Conservation (phyloP, 441 rosid species). For the Geranium incanum region DNA sequence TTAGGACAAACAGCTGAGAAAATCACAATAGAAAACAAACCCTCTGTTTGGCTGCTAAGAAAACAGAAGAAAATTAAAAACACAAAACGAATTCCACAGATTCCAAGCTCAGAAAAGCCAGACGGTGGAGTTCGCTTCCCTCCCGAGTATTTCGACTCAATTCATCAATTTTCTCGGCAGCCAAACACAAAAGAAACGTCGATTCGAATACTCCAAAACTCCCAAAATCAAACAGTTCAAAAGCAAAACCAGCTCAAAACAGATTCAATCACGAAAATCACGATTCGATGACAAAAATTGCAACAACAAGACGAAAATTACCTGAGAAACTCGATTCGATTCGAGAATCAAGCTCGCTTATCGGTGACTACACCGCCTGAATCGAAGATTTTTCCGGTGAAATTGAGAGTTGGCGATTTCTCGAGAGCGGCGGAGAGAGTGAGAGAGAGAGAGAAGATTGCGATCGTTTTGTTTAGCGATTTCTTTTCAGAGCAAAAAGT, state of each 20-base stretch:
- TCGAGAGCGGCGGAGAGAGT: background rate
- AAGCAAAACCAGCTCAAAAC: background rate
- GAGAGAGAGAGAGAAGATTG: background rate
- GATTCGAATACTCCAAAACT: background rate
- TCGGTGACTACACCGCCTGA: background rate
- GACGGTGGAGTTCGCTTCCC: background rate
- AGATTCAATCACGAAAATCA: background rate
- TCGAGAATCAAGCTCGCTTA: background rate
- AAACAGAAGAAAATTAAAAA: background rate
- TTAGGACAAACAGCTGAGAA: background rate
- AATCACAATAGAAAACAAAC: background rate
- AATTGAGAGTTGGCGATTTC: background rate
- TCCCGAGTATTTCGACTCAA: background rate
- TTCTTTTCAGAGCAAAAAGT: background rate
- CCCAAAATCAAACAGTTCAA: background rate
- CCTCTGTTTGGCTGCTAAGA: slow-evolving; percentile 3
- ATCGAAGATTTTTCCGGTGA: background rate
- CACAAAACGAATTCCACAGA: background rate
- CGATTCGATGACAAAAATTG: background rate
- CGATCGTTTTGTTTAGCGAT: background rate
- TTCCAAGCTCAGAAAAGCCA: background rate
- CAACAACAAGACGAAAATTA: background rate
- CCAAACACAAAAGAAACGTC: background rate
- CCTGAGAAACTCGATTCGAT: background rate
- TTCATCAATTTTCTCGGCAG: slow-evolving; percentile 1